Conservation (phyloP, 192 early-diverging fungal genomes). For the Umbelopsis vinacea region DNA sequence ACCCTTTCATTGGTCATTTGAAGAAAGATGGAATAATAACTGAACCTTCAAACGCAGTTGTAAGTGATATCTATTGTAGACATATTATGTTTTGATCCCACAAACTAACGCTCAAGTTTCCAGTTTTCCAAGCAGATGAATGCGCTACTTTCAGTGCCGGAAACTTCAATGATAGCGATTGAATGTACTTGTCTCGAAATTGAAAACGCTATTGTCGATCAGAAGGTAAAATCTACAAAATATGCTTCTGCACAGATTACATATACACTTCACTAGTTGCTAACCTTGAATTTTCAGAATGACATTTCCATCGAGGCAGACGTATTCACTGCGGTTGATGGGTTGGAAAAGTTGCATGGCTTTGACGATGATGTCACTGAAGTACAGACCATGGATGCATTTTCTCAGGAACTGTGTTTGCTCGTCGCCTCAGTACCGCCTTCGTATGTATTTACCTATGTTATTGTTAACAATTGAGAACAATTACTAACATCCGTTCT, state of each 20-base stretch:
- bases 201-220: neutral
- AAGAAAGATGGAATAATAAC: too few species aligned
- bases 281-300: too few species aligned
- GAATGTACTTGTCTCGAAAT: neutral
- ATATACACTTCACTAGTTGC: too few species aligned
- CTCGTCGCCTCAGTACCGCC: neutral
- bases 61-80: too few species aligned
- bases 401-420: conserved; percentile 1
- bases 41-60: too few species aligned
- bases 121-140: neutral
- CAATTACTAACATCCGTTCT: neutral
- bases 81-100: too few species aligned
- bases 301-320: too few species aligned
- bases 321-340: too few species aligned
- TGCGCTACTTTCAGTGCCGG: neutral
- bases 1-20: neutral
- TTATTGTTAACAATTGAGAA: neutral
- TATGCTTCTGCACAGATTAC: too few species aligned
- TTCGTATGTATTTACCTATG: neutral
- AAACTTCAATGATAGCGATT: neutral
- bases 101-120: neutral
- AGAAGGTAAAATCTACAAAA: neutral
- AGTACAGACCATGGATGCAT: too few species aligned
- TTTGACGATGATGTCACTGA: too few species aligned
- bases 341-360: too few species aligned